Evolutionary conservation across 202 grass and related monocot genomes (phyloP), one percentile per base, ranked within the genome.

Genomic region (Carex sylvatica): DNA sequence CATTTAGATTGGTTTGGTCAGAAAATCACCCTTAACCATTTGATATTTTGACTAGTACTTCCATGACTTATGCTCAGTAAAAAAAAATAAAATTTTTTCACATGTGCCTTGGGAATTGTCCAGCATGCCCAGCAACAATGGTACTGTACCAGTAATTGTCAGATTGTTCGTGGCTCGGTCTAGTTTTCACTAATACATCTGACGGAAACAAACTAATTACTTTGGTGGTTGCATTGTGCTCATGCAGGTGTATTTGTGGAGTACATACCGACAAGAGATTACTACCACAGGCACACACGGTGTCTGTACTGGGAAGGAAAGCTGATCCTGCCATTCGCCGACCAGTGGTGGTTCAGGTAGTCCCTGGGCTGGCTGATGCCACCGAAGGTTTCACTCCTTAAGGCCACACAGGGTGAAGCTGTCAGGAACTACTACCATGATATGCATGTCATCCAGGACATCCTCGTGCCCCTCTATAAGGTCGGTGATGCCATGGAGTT

Each of bases 341-440:
- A 98, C 82, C 96, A 98, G 78, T 98, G 90, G 83, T 98, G 92
- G 96, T 95, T 95, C 91, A 91, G 92, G 69, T 98, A 84, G 82
- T 67, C 88, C 49, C 65, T 98, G 1, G 91, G 96, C 9, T 98
- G 96, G 96, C 38, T 92, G 49, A 98, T 98, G 96, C 96, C 96
- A 2, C 96, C 96, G 0, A 98, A 95, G 91, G 88, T 98, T n/a
- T 98, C 96, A 59, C 78, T 98, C 62, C 91, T 98, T 28, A 98
- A 98, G 93, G 91, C 91, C 6, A 95, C 96, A 20, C 96, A 98
- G 70, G 96, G 96, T 9, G 91, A 98, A 28, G 61, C 92, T 31
- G 78, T 98, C 77, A 90, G 92, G 80, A 98, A 98, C 70, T 98
- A 98, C 84, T 98, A 98, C 86, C 96, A 98, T 63, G 91, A 98